Evolutionary conservation across 345 rosid genomes (phyloP).

Genomic region (Cardamine occulta): DNA sequence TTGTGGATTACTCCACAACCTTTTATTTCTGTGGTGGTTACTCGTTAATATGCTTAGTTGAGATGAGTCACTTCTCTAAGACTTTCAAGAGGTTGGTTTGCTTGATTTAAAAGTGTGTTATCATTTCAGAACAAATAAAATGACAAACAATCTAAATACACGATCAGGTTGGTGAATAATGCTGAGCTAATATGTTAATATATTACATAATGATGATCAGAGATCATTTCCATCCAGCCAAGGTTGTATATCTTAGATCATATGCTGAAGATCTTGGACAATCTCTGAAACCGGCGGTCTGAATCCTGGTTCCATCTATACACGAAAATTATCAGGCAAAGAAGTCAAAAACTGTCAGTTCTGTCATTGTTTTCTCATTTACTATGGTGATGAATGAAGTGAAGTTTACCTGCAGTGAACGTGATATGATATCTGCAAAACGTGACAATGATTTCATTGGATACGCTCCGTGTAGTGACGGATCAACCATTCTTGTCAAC

Average conservation of each 20-base stretch:
- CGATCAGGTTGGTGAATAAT: neutral
- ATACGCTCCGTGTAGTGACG: slow-evolving; percentile 63
- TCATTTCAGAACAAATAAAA: neutral
- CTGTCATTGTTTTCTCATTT: neutral
- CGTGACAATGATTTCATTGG: slow-evolving; percentile 89
- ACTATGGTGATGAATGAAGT: slow-evolving; percentile 6
- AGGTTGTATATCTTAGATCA: slow-evolving; percentile 48
- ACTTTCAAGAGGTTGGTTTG: too few species aligned
- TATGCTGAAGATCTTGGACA: slow-evolving; percentile 78
- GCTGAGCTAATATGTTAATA: too few species aligned
- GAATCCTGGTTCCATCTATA: slow-evolving; percentile 82
- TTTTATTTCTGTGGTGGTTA: too few species aligned
- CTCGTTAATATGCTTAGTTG: too few species aligned
- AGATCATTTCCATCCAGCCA: neutral
- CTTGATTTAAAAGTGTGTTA: neutral
- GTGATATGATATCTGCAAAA: slow-evolving; percentile 86
- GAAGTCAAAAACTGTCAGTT: neutral
- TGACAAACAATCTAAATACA: neutral
- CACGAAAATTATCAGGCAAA: neutral
- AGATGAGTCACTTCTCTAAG: too few species aligned
- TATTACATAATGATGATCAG: too few species aligned
- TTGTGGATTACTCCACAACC: too few species aligned
- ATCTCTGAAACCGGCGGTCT: slow-evolving; percentile 86
- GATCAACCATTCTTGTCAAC: slow-evolving; percentile 84
- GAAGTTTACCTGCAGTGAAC: slow-evolving; percentile 75